Conservation (phyloP, 257 asterid species). For the Salvia rosmarinus region DNA sequence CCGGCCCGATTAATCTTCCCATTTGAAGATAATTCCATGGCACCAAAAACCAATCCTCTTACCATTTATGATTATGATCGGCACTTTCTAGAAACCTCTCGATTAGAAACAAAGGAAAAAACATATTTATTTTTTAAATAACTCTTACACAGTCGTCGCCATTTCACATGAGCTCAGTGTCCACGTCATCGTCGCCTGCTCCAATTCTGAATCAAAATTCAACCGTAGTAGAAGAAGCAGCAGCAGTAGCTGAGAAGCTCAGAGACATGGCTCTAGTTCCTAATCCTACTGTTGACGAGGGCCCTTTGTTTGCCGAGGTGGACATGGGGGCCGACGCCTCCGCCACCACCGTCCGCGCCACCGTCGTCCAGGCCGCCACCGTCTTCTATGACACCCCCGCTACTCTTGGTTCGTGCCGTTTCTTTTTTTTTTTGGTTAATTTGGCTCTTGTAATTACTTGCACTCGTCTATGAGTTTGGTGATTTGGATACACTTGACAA, state of each 20-base stretch:
- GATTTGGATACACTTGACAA: too few species aligned
- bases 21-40: not conserved
- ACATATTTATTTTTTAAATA: not conserved
- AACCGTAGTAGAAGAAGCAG: conserved; percentile 21
- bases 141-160: not conserved
- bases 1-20: not conserved
- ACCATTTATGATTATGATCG: not conserved
- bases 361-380: conserved; percentile 96
- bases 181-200: conserved; percentile 15
- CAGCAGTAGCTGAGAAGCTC: conserved; percentile 28
- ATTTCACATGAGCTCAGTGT: conserved; percentile 28
- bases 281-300: conserved; percentile 45
- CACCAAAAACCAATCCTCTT: not conserved
- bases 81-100: conserved; percentile 30
- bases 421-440: too few species aligned
- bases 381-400: conserved; percentile 93
- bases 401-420: conserved; percentile 65
- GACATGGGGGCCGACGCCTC: conserved; percentile 81
- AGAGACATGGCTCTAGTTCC: conserved; percentile 69
- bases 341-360: conserved; percentile 69
- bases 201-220: conserved; percentile 26
- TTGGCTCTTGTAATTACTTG: not conserved
- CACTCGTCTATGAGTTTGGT: not conserved
- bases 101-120: not conserved
- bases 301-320: conserved; percentile 74